Conservation (phyloP, 257 asterid genomes). For the Rehmannia glutinosa region DNA sequence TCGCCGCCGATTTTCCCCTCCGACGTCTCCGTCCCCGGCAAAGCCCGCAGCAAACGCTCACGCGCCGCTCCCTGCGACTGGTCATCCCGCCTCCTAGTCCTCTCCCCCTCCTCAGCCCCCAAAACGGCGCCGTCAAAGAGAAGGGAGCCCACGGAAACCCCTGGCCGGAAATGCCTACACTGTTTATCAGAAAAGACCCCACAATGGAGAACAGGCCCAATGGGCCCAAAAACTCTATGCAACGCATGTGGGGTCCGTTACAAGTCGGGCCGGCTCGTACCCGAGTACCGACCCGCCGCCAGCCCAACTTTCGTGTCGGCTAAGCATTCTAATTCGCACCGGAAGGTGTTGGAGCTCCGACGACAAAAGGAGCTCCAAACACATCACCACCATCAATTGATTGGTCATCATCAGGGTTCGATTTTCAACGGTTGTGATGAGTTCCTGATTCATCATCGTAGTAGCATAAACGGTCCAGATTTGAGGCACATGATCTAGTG, state of each 20-base stretch:
- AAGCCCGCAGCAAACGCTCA: conserved; percentile 97
- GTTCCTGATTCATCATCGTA: conserved; percentile 63
- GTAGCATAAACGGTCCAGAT: conserved; percentile 54
- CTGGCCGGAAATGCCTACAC: conserved; percentile 81
- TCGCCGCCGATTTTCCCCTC: conserved; percentile 46
- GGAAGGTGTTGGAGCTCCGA: conserved; percentile 95
- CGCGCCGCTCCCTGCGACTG: conserved; percentile 94
- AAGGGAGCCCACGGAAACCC: conserved; percentile 41
- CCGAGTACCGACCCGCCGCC: conserved; percentile 96
- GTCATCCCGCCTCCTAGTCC: conserved; percentile 82
- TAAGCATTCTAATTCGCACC: conserved; percentile 91
- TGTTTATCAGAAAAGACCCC: conserved; percentile 96
- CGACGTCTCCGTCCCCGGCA: conserved; percentile 82
- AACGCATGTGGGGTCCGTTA: conserved; percentile 95
- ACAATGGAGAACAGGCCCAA: conserved; percentile 96
- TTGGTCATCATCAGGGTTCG: conserved; percentile 42
- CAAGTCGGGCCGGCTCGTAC: conserved; percentile 94
- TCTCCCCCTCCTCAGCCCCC: conserved; percentile 34
- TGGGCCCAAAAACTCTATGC: conserved; percentile 96
- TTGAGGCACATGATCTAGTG: conserved; percentile 71
- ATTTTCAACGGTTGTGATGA: conserved; percentile 86
- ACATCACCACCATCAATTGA: conserved; percentile 42
- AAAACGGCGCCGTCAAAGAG: conserved; percentile 31
- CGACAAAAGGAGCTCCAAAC: conserved; percentile 73
- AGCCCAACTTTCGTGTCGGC: conserved; percentile 86